These are phyloP conservation scores for Camptophora hylomeconis DNA, from an alignment of 2,329 filamentous ascomycete genomes.

Conservation along the genomic window DNA sequence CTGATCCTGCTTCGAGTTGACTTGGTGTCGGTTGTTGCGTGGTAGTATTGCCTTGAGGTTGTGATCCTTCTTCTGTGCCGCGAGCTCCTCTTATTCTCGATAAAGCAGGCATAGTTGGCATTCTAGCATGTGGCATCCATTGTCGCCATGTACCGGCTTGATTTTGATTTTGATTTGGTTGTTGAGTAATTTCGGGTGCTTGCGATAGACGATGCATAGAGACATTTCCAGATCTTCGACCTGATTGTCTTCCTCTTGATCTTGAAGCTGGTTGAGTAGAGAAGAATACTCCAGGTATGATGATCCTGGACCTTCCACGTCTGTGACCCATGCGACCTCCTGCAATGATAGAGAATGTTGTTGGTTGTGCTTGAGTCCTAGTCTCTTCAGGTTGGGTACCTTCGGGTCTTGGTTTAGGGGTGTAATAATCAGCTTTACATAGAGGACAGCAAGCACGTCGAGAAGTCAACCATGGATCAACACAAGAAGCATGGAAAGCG, in stretches of 20 bases:
- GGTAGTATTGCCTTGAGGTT: background rate
- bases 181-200: background rate
- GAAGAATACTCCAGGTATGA: conserved; percentile 26
- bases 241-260: background rate
- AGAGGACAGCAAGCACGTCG: conserved; percentile 90
- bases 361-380: conserved; percentile 16
- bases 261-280: no score
- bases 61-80: conserved; percentile 1
- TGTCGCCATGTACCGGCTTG: background rate
- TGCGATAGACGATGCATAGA: background rate
- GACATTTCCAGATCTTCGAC: background rate
- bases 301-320: conserved; percentile 23
- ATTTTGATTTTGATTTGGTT: conserved; percentile 2
- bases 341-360: conserved; percentile 17
- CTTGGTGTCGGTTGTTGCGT: conserved; percentile 1
- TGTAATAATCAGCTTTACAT: conserved; percentile 96
- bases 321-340: conserved; percentile 23
- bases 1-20: conserved; percentile 5
- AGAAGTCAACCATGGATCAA: conserved; percentile 93
- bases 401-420: conserved; percentile 72
- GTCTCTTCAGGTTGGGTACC: conserved; percentile 24
- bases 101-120: conserved; percentile 3
- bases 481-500: conserved; percentile 88
- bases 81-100: conserved; percentile 2
- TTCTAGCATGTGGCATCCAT: background rate